Evolutionary conservation across 805 yeast genomes (phyloP).

Genomic region (Candida khao-thaluensis): DNA sequence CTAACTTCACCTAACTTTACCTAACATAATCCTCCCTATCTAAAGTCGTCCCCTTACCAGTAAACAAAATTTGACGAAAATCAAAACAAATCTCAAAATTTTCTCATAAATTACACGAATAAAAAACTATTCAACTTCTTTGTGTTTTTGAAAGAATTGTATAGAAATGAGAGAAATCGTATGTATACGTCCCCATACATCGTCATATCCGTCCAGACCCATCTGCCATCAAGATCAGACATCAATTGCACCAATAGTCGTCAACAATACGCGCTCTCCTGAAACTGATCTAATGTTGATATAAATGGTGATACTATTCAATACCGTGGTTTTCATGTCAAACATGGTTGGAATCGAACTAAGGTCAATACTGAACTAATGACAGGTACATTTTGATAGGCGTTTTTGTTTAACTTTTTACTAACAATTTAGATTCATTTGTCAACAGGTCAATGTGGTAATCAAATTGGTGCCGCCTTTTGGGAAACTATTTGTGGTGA

Average conservation of each 20-base stretch:
- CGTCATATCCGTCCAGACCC: no score
- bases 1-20: no score
- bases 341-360: no score
- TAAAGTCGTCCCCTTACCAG: constrained; percentile 5
- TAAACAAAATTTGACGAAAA: constrained; percentile 15
- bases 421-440: constrained; percentile 67
- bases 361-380: no score
- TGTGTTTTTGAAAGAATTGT: constrained; percentile 7
- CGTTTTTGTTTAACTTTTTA: constrained; percentile 3
- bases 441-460: constrained; percentile 98
- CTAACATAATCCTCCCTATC: neutral
- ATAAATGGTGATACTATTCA: no score
- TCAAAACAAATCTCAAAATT: constrained; percentile 16
- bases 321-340: neutral
- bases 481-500: constrained; percentile 92
- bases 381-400: no score
- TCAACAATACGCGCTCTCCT: constrained; percentile 1
- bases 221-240: no score
- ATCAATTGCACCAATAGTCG: no score
- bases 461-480: constrained; percentile 94
- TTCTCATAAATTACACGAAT: constrained; percentile 15
- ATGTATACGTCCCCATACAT: constrained; percentile 7
- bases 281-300: neutral
- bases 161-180: constrained; percentile 18
- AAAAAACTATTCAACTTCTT: constrained; percentile 6